These are phyloP conservation scores for Cystobasidiopsis lactophilus DNA, from an alignment of 768 basidiomycete genomes.

Conservation along the genomic window DNA sequence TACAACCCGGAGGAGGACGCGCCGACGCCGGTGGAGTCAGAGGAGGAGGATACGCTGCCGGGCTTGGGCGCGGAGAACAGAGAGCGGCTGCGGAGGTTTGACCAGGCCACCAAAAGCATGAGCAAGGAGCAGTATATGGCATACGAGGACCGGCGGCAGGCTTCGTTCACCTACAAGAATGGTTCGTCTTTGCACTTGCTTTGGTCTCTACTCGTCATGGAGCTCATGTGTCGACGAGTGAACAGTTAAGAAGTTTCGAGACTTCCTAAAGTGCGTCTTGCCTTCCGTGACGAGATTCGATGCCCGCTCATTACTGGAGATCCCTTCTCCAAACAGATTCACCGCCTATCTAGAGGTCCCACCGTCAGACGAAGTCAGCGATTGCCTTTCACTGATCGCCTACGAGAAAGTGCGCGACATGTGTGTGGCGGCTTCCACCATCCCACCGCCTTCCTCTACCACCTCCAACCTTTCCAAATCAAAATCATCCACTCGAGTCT, in stretches of 20 bases:
- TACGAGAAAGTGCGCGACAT: not conserved
- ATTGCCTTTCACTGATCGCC: not conserved
- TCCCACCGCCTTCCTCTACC: too few relatives aligned
- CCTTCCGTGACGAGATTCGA: too few relatives aligned
- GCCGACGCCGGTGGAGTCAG: not conserved
- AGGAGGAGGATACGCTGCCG: not conserved
- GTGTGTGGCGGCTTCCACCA: not conserved
- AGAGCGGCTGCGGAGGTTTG: not conserved
- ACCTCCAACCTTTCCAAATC: too few relatives aligned
- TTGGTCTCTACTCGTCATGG: not conserved
- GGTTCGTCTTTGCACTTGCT: not conserved
- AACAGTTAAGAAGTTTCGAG: not conserved
- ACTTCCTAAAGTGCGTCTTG: not conserved
- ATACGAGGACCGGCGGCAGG: not conserved
- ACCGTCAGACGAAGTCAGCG: not conserved
- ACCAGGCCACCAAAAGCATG: not conserved
- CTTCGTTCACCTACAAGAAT: not conserved
- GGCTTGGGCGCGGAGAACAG: too few relatives aligned
- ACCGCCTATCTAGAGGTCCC: not conserved
- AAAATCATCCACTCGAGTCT: too few relatives aligned
- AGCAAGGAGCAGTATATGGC: not conserved
- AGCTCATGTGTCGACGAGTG: too few relatives aligned
- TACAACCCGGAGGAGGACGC: not conserved
- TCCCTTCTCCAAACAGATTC: not conserved
- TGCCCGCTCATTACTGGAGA: not conserved